A percentile compares a stretch with the other conserved stretches of the same genome.
Conservation (phyloP, 2,329 filamentous ascomycete genomes). For the Ceratocystis ficicola region DNA sequence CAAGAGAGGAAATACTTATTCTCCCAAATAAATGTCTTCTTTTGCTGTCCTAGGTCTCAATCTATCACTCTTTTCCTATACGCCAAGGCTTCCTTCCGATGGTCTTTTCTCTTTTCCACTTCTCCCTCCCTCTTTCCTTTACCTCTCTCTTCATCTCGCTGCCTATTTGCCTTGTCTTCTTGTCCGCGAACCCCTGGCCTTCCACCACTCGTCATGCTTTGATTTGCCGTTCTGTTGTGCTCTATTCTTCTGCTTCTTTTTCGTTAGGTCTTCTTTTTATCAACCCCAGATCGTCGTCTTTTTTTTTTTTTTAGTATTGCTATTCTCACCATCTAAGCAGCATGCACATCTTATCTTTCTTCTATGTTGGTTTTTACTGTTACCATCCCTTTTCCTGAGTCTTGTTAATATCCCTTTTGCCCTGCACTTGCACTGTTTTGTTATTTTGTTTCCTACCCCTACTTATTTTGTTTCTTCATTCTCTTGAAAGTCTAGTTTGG, state of each 20-base stretch:
- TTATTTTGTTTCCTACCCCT: neutral
- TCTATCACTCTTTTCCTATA: too few species aligned
- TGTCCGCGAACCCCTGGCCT: neutral
- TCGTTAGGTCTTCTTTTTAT: neutral
- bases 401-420: neutral
- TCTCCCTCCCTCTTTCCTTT: neutral
- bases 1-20: neutral
- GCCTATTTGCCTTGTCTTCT: too few species aligned
- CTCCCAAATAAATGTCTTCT: neutral
- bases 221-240: neutral
- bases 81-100: neutral
- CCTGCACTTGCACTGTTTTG: neutral
- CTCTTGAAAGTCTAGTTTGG: constrained; percentile 1
- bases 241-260: neutral
- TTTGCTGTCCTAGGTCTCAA: neutral
- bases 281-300: neutral
- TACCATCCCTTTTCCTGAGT: neutral
- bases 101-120: neutral
- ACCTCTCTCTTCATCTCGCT: neutral
- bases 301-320: neutral
- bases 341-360: neutral
- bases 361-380: neutral
- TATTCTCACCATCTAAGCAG: constrained; percentile 1
- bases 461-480: neutral
- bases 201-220: neutral